Percentiles rank a stretch among this genome's conserved stretches.
Evolutionary conservation across 495 filamentous ascomycete species (phyloP).

Genomic region (Tetracladium setigerum): DNA sequence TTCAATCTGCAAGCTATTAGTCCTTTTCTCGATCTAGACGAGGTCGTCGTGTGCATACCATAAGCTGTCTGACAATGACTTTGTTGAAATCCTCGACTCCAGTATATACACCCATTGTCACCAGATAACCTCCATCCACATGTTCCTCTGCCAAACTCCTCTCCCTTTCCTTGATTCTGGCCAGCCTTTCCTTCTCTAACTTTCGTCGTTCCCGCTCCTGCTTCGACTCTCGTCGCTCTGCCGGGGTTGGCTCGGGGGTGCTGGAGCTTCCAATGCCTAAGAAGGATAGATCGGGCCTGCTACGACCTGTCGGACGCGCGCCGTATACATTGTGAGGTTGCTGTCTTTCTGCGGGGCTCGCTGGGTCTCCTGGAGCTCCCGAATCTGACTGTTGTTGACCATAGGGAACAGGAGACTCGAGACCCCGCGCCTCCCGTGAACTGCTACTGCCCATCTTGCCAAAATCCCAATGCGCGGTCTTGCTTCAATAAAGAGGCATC

Average conservation of each 20-base stretch:
- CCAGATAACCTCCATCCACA: conserved; percentile 90
- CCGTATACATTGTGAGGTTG: conserved; percentile 16
- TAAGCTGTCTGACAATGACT: conserved; percentile 78
- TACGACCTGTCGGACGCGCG: conserved; percentile 37
- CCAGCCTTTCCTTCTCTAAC: conserved; percentile 69
- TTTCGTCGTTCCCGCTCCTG: conserved; percentile 85
- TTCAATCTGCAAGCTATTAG: conserved; percentile 59
- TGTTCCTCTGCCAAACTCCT: conserved; percentile 88
- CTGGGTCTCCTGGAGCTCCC: conserved; percentile 5
- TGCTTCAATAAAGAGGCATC: no score
- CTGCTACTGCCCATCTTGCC: conserved; percentile 17
- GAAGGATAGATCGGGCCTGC: conserved; percentile 48
- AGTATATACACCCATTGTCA: conserved; percentile 90
- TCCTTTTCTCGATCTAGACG: no score
- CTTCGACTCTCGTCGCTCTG: conserved; percentile 73
- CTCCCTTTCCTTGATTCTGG: conserved; percentile 74
- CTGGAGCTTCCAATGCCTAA: conserved; percentile 36
- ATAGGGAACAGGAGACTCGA: conserved; percentile 13
- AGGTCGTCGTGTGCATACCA: conserved; percentile 44
- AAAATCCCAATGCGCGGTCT: conserved; percentile 15
- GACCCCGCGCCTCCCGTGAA: conserved; percentile 17
- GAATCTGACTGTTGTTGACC: conserved; percentile 16
- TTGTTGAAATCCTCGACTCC: conserved; percentile 93
- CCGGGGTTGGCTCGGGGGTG: conserved; percentile 16
- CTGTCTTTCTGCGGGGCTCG: conserved; percentile 16